Base-by-base conservation (phyloP, 2,329 filamentous ascomycete genomes). In the Talaromyces marneffei region DNA sequence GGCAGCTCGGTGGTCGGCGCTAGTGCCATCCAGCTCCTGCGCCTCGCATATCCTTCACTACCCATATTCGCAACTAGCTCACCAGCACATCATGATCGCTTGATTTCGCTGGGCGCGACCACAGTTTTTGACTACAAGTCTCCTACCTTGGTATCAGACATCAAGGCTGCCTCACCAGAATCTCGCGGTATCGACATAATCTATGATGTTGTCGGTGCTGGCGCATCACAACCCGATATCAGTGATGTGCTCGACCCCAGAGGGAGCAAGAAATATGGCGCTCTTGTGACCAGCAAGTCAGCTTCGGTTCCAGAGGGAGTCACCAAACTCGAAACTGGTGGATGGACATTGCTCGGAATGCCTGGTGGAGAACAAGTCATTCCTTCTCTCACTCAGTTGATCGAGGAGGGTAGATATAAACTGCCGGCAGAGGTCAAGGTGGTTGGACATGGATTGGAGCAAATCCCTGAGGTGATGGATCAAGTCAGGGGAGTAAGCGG, bases 21-120 rank as follows among this genome's bases (percentile, higher is more conserved):
- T 1, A 66, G 68, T 3, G 70, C 70, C 14, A 71, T 77, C 31
- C 74, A 77, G 63, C 69, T 77, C 14, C 68, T 77, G 3, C 73
- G 74, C 10, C 56, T 71, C 4, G 71, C 73, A 4, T 65, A 72
- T 10, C 70, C 71, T 3, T 61, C 62, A 2, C 65, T 65, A 8
- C 65, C 60, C 4, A 72, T 77, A 25, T 64, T 76, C 10, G 59
- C 70, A 2, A 75, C 73, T 18, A 75, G 72, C 63, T 75, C 74
- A 0, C 55, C 48, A 2, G 27, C 23, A 10, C 55, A 62, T 27
- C 56, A 62, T 37, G 37, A 39, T 33, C 55, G 33, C 27, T 12
- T 62, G 2, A 20, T 54, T 37, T 54, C 39, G 29, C 39, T 62
- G 4, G 60, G 60, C 10, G 60, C 60, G 2, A 62, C 56, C 0